Conservation (phyloP, 768 basidiomycete species). For the Mycena vulgaris region DNA sequence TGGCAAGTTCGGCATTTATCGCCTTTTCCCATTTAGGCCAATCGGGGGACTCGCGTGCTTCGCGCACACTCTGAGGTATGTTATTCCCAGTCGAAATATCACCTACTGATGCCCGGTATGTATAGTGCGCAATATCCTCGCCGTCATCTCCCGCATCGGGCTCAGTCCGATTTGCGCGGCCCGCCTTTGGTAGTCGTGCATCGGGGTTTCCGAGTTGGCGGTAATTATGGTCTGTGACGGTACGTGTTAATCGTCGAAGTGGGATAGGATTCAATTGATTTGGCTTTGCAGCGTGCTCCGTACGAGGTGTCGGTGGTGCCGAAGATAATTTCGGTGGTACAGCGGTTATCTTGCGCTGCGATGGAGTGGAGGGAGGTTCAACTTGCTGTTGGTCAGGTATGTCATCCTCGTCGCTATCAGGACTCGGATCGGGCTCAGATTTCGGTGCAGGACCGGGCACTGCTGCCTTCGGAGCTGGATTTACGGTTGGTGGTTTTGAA, state of each 20-base stretch:
- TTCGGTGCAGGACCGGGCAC: too few species aligned
- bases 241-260: constrained; percentile 3
- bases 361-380: background rate
- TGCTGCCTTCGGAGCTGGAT: too few species aligned
- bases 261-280: background rate
- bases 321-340: too few species aligned
- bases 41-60: background rate
- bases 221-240: background rate
- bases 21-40: background rate
- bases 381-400: background rate
- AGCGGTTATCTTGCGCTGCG: too few species aligned
- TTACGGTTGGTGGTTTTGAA: too few species aligned
- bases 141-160: background rate
- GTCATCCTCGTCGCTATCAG: background rate
- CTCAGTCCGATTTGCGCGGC: background rate
- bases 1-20: constrained; percentile 1
- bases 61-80: background rate
- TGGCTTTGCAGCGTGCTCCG: background rate
- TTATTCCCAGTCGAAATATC: background rate
- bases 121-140: background rate
- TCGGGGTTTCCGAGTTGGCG: background rate
- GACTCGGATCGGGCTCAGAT: too few species aligned
- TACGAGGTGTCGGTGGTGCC: too few species aligned
- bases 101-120: background rate
- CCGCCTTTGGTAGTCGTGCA: background rate